These are phyloP conservation scores for Botrytis squamosa DNA, from an alignment of 2,329 filamentous ascomycete genomes.

Conservation along the genomic window DNA sequence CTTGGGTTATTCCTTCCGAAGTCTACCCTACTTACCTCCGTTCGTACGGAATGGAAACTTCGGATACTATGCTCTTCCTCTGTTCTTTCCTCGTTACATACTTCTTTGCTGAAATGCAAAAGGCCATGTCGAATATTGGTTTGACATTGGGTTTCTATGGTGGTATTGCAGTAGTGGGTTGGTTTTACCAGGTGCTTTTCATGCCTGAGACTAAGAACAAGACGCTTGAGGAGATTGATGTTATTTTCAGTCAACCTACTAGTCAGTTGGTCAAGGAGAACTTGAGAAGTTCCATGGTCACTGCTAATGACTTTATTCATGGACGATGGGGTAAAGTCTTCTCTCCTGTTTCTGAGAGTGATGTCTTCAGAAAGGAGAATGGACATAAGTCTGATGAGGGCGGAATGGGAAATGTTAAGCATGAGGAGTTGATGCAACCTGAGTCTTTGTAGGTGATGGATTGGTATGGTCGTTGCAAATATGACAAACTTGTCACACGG, in stretches of 20 bases:
- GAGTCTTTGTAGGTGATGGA: constrained; percentile 2
- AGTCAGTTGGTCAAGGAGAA: constrained; percentile 62
- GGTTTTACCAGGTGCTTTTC: constrained; percentile 71
- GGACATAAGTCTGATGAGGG: constrained; percentile 28
- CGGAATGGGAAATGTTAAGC: constrained; percentile 24
- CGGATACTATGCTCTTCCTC: constrained; percentile 66
- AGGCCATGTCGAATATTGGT: constrained; percentile 64
- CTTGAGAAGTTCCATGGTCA: constrained; percentile 39
- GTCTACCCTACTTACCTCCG: constrained; percentile 72
- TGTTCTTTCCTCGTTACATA: constrained; percentile 72
- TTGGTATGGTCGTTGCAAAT: background rate
- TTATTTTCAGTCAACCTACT: constrained; percentile 64
- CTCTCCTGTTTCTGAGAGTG: constrained; percentile 33
- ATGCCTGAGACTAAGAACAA: constrained; percentile 72
- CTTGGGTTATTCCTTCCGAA: constrained; percentile 66
- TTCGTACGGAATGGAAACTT: constrained; percentile 71
- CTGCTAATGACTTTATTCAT: constrained; percentile 32
- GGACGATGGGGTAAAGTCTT: constrained; percentile 37
- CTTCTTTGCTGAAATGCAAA: constrained; percentile 70
- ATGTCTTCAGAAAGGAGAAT: constrained; percentile 36
- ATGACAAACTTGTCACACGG: background rate
- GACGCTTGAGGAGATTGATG: constrained; percentile 69
- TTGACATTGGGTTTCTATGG: constrained; percentile 71
- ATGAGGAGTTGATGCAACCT: constrained; percentile 28
- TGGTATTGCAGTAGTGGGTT: constrained; percentile 67